phyloP scores from a whole-genome alignment of 768 basidiomycete genomes.

The Trametes cingulata region DNA sequence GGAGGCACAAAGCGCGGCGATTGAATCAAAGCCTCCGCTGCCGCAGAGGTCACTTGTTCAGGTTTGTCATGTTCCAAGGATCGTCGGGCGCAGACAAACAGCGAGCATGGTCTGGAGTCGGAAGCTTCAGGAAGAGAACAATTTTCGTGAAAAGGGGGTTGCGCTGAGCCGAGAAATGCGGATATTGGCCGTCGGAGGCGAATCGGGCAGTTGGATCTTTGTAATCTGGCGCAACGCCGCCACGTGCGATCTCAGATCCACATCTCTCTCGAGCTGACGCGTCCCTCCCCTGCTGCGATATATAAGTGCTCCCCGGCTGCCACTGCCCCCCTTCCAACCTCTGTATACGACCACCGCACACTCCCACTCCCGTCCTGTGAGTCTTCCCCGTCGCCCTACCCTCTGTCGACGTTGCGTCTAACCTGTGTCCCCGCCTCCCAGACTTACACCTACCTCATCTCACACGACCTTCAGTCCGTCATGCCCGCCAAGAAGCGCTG shows the following conservation, averaged over 20 bases:
- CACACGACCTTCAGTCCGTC: constrained; percentile 25
- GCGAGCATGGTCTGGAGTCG: constrained; percentile 10
- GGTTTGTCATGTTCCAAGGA: constrained; percentile 4
- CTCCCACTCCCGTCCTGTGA: constrained; percentile 14
- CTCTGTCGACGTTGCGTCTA: not conserved
- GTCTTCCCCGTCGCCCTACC: not conserved
- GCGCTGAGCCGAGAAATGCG: constrained; percentile 8
- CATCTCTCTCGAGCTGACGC: constrained; percentile 33
- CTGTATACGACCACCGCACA: constrained; percentile 11
- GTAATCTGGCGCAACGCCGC: constrained; percentile 25
- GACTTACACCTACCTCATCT: constrained; percentile 9
- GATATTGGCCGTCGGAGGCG: constrained; percentile 9
- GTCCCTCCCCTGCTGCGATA: constrained; percentile 24
- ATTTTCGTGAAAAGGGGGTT: constrained; percentile 7
- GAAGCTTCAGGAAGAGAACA: not conserved
- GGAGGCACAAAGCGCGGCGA: not conserved
- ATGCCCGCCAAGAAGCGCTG: constrained; percentile 91
- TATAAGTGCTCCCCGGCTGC: constrained; percentile 27
- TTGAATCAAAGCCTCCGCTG: not conserved
- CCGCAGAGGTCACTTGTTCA: not conserved
- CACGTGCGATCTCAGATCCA: constrained; percentile 31
- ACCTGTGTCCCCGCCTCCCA: not conserved
- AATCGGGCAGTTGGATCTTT: constrained; percentile 28
- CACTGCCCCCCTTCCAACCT: constrained; percentile 18
- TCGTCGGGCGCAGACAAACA: constrained; percentile 10